Conservation (phyloP, 371 early-diverging fungal species). For the Lichtheimia ramosa region DNA sequence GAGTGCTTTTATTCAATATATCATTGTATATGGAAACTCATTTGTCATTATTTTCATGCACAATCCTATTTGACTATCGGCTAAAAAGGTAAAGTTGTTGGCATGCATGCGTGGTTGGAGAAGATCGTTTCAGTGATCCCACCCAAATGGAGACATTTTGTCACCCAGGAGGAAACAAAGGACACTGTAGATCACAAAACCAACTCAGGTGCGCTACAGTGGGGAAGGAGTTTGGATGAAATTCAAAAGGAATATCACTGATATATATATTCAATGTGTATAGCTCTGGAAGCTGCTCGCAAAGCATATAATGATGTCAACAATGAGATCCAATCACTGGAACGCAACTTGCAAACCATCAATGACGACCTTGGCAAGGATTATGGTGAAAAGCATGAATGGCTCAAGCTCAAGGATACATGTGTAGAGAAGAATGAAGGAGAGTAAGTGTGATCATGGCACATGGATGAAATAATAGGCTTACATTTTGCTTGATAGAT, state of each 20-base stretch:
- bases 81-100: constrained; percentile 16
- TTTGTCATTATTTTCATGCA: not conserved
- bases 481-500: constrained; percentile 38
- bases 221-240: too few species aligned
- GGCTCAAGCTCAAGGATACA: constrained; percentile 60
- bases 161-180: not conserved
- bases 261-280: too few species aligned
- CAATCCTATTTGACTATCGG: not conserved
- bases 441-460: constrained; percentile 61
- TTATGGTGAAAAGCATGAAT: constrained; percentile 62
- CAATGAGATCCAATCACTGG: constrained; percentile 29
- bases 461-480: not conserved
- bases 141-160: constrained; percentile 11
- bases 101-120: constrained; percentile 2
- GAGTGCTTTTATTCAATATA: too few species aligned
- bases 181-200: constrained; percentile 1
- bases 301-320: constrained; percentile 35
- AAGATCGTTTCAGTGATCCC: constrained; percentile 13
- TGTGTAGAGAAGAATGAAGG: constrained; percentile 72
- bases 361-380: constrained; percentile 54
- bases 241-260: not conserved
- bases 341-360: constrained; percentile 36
- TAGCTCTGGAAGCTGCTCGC: constrained; percentile 43
- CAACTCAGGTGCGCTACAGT: not conserved
- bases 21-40: too few species aligned